These are phyloP conservation scores for Penicillium sp. DNA, from an alignment of 2,329 filamentous ascomycete genomes.

Conservation along the genomic window DNA sequence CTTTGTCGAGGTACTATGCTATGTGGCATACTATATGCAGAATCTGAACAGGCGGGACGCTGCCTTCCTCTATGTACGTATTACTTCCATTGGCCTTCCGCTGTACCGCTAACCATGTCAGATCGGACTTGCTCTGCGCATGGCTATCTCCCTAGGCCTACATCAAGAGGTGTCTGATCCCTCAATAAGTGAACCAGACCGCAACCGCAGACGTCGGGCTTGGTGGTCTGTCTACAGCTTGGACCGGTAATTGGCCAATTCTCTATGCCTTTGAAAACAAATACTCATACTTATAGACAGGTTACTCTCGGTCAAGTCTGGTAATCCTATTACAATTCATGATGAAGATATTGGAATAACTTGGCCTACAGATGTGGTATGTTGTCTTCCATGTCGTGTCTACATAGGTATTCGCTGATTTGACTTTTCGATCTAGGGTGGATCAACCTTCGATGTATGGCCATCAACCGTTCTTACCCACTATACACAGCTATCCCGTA, in stretches of 20 bases:
- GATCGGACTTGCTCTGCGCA: constrained; percentile 47
- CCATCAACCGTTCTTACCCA: constrained; percentile 44
- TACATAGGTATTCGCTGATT: background rate
- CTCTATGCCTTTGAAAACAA: background rate
- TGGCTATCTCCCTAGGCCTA: constrained; percentile 51
- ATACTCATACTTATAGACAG: constrained; percentile 15
- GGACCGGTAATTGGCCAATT: constrained; percentile 32
- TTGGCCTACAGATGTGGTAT: constrained; percentile 27
- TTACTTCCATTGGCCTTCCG: background rate
- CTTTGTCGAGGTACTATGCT: constrained; percentile 48
- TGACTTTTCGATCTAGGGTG: constrained; percentile 9
- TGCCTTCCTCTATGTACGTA: constrained; percentile 44
- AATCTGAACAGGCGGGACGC: constrained; percentile 50
- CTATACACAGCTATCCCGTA: constrained; percentile 48
- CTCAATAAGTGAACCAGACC: constrained; percentile 34
- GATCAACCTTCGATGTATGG: constrained; percentile 26
- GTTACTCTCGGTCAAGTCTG: constrained; percentile 47
- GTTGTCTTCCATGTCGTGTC: background rate
- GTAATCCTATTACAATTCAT: constrained; percentile 48
- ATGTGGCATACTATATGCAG: constrained; percentile 51
- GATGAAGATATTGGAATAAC: constrained; percentile 47
- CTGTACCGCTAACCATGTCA: constrained; percentile 12
- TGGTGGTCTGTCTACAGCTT: constrained; percentile 53
- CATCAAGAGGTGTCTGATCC: constrained; percentile 45
- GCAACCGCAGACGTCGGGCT: constrained; percentile 45